phyloP scores from a whole-genome alignment of 345 rosid species.

The Eucalyptus regnans region DNA sequence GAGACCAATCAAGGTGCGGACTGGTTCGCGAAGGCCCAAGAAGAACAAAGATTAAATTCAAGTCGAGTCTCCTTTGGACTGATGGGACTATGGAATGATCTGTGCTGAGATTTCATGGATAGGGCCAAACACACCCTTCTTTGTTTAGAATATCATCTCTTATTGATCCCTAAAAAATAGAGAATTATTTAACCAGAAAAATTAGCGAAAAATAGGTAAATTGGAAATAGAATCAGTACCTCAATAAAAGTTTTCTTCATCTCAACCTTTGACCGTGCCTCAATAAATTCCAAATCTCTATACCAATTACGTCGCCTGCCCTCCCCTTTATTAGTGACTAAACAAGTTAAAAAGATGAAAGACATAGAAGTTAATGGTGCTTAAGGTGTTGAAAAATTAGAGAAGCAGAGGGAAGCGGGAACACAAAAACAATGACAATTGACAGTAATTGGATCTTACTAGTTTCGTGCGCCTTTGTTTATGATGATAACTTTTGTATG shows the following conservation, averaged over 20 bases:
- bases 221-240: background rate
- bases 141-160: too few relatives aligned
- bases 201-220: too few relatives aligned
- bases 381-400: background rate
- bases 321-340: background rate
- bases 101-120: background rate
- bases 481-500: background rate
- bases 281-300: background rate
- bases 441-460: background rate
- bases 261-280: background rate
- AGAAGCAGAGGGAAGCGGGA: too few relatives aligned
- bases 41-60: fast-evolving
- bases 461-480: too few relatives aligned
- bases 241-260: background rate
- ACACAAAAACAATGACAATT: fast-evolving
- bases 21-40: fast-evolving
- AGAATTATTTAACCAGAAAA: too few relatives aligned
- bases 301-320: background rate
- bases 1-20: fast-evolving
- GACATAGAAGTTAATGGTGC: background rate
- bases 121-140: background rate
- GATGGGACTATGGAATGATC: background rate
- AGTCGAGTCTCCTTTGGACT: too few relatives aligned
- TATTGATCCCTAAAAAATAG: too few relatives aligned
- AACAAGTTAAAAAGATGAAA: background rate